These are phyloP conservation scores for Septoria petroselini DNA, from an alignment of 2,329 filamentous ascomycete genomes.

Conservation along the genomic window DNA sequence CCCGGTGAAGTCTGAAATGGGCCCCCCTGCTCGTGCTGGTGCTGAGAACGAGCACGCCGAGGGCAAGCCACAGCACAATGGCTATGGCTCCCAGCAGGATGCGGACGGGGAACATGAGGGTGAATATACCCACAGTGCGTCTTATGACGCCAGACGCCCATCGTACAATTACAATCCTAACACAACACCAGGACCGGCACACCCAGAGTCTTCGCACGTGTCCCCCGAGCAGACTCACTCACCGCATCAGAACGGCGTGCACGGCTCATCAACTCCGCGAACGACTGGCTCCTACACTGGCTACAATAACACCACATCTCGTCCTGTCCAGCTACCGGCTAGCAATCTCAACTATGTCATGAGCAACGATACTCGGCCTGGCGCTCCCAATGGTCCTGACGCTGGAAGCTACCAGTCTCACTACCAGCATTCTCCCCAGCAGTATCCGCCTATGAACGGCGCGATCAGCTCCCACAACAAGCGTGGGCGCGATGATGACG, in stretches of 20 bases:
- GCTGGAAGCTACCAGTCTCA: slow-evolving; percentile 67
- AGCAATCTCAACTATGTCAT: slow-evolving; percentile 89
- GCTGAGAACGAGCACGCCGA: slow-evolving; percentile 62
- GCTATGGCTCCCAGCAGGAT: slow-evolving; percentile 52
- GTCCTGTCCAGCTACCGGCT: slow-evolving; percentile 61
- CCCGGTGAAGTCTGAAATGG: slow-evolving; percentile 86
- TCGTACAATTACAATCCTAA: slow-evolving; percentile 74
- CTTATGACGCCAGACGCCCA: slow-evolving; percentile 68
- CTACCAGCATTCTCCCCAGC: slow-evolving; percentile 51
- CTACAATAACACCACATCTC: slow-evolving; percentile 77
- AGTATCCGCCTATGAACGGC: slow-evolving; percentile 64
- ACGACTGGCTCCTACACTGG: slow-evolving; percentile 69
- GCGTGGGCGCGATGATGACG: slow-evolving; percentile 60
- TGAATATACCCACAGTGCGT: slow-evolving; percentile 78
- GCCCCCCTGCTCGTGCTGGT: slow-evolving; percentile 66
- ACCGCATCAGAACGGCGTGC: slow-evolving; percentile 70
- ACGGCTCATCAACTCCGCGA: slow-evolving; percentile 80
- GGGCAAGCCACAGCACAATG: slow-evolving; percentile 57
- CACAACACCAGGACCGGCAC: slow-evolving; percentile 59
- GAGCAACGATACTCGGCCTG: slow-evolving; percentile 61
- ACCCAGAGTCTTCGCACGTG: slow-evolving; percentile 68
- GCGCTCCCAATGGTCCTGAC: slow-evolving; percentile 50
- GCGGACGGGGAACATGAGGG: slow-evolving; percentile 49
- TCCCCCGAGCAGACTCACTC: slow-evolving; percentile 81
- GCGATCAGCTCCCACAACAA: slow-evolving; percentile 52